These are phyloP conservation scores for Cladorrhinum sp. DNA, from an alignment of 2,329 filamentous ascomycete species.

Conservation along the genomic window DNA sequence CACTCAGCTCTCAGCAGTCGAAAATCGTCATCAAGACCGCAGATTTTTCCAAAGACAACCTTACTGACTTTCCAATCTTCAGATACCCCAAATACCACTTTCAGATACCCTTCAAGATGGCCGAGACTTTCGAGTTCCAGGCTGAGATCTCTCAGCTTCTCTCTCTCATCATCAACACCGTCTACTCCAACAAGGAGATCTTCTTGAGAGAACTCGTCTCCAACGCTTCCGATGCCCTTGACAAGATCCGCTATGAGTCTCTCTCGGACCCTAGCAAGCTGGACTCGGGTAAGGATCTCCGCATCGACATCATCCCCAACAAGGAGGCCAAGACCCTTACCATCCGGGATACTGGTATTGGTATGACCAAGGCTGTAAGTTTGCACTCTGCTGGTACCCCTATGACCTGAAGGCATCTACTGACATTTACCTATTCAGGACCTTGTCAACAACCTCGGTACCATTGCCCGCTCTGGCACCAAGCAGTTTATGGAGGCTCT, in stretches of 20 bases:
- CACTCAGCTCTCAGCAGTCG: neutral
- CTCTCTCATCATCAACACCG: slow-evolving; percentile 99
- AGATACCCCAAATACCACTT: slow-evolving; percentile 25
- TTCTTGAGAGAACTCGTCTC: slow-evolving; percentile 98
- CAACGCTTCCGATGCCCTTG: slow-evolving; percentile 97
- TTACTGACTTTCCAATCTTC: slow-evolving; percentile 14
- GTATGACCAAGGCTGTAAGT: slow-evolving; percentile 99
- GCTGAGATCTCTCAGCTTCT: slow-evolving; percentile 99
- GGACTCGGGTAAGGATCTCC: slow-evolving; percentile 94
- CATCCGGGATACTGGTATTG: slow-evolving; percentile 97
- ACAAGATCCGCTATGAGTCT: slow-evolving; percentile 99
- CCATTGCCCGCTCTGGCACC: slow-evolving; percentile 97
- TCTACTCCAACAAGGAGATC: slow-evolving; percentile 99
- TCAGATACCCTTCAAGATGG: slow-evolving; percentile 58
- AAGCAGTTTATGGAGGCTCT: slow-evolving; percentile 99
- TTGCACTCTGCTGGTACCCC: neutral
- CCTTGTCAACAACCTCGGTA: slow-evolving; percentile 99
- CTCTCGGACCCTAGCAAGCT: slow-evolving; percentile 97
- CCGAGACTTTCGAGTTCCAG: slow-evolving; percentile 99
- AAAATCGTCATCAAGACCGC: neutral
- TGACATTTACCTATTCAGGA: slow-evolving; percentile 58
- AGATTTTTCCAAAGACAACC: neutral
- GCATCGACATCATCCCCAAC: slow-evolving; percentile 98
- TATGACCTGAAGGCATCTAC: slow-evolving; percentile 19
- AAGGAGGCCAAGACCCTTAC: slow-evolving; percentile 97